Evolutionary conservation across 495 filamentous ascomycete genomes (phyloP).

Genomic region (Xanthoparmelia taractica): DNA sequence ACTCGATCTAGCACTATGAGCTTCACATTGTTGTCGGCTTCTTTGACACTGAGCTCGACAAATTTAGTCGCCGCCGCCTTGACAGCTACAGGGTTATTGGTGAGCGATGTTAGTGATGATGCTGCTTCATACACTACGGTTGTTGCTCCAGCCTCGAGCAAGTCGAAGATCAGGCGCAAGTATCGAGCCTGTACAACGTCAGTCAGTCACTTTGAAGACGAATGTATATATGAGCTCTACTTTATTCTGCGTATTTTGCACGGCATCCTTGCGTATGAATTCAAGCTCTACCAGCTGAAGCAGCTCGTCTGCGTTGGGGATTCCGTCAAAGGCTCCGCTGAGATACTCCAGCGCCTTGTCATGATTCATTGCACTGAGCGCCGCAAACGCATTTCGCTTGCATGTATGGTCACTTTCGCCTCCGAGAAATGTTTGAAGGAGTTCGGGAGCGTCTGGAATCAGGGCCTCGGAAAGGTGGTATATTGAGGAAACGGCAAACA

Average conservation of each 20-base stretch:
- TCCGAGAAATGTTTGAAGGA: constrained; percentile 84
- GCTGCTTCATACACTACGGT: constrained; percentile 98
- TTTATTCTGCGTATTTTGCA: constrained; percentile 90
- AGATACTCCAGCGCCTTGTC: constrained; percentile 88
- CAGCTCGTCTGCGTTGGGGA: constrained; percentile 89
- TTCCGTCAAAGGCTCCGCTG: constrained; percentile 83
- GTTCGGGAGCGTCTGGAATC: constrained; percentile 91
- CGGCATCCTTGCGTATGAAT: constrained; percentile 96
- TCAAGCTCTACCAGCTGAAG: constrained; percentile 90
- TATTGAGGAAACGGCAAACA: constrained; percentile 89
- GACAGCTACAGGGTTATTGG: constrained; percentile 93
- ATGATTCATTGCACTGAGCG: constrained; percentile 83
- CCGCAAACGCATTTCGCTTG: constrained; percentile 96
- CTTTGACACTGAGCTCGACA: constrained; percentile 92
- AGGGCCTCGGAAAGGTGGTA: constrained; percentile 83
- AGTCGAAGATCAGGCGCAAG: constrained; percentile 89
- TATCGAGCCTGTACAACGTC: constrained; percentile 53
- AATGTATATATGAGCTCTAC: constrained; percentile 34
- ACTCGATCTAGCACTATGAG: constrained; percentile 95
- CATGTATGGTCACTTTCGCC: constrained; percentile 90
- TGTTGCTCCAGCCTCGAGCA: constrained; percentile 84
- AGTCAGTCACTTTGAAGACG: neutral
- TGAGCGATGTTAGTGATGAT: constrained; percentile 90
- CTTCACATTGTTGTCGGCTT: constrained; percentile 98
- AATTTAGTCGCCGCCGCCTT: constrained; percentile 95